Percentiles rank a stretch among this genome's conserved stretches.
phyloP scores from a whole-genome alignment of 805 yeast species.

The Candida schatavii region DNA sequence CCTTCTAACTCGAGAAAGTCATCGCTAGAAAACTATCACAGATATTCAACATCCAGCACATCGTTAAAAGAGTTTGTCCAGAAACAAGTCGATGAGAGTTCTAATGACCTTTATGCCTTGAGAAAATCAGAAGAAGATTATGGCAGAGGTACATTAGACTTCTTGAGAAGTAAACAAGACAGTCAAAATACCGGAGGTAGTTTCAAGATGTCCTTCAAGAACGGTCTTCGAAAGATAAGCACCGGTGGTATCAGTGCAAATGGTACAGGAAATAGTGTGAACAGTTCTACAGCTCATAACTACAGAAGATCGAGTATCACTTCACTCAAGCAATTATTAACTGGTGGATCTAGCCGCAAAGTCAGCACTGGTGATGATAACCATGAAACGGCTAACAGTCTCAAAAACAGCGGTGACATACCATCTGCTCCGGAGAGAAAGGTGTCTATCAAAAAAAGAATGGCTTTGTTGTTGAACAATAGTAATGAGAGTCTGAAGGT shows the following conservation, averaged over 20 bases:
- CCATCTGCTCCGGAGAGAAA: slow-evolving; percentile 15
- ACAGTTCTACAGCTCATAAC: background rate
- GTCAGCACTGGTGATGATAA: slow-evolving; percentile 6
- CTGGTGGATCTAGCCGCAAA: slow-evolving; percentile 22
- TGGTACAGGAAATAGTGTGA: slow-evolving; percentile 16
- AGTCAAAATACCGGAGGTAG: slow-evolving; percentile 41
- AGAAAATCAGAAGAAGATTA: slow-evolving; percentile 18
- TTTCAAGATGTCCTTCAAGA: slow-evolving; percentile 28
- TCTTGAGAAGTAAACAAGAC: slow-evolving; percentile 32
- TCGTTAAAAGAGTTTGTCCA: slow-evolving; percentile 32
- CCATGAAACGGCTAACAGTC: background rate
- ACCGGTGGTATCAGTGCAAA: slow-evolving; percentile 32
- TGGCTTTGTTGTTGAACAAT: slow-evolving; percentile 46
- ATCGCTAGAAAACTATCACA: slow-evolving; percentile 2
- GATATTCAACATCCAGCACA: slow-evolving; percentile 13
- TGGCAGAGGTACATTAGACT: slow-evolving; percentile 31
- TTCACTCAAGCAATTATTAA: slow-evolving; percentile 27
- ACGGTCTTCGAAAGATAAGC: slow-evolving; percentile 36
- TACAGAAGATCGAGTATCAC: slow-evolving; percentile 27
- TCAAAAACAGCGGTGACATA: background rate
- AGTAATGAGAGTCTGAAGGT: slow-evolving; percentile 41
- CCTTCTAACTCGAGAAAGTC: background rate
- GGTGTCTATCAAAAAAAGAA: slow-evolving; percentile 51
- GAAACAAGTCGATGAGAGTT: slow-evolving; percentile 27
- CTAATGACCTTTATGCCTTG: slow-evolving; percentile 15